phyloP scores from a whole-genome alignment of 345 rosid genomes.

The Boechera retrofracta region DNA sequence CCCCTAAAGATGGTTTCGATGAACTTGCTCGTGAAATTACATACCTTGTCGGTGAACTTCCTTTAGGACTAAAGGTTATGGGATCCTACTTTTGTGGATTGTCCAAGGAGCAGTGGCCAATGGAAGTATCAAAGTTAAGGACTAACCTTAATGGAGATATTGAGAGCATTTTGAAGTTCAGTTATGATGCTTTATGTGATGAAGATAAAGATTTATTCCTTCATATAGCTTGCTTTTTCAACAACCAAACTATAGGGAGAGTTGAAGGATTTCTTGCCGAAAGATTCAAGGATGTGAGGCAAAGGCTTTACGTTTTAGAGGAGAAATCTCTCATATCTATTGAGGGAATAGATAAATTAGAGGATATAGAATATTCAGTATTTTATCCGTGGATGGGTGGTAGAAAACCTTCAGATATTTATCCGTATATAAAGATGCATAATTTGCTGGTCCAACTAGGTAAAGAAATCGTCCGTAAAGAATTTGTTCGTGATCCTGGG shows the following conservation, averaged over 20 bases:
- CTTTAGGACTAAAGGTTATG: constrained; percentile 43
- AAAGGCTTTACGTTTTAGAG: not conserved
- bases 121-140: constrained; percentile 17
- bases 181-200: constrained; percentile 43
- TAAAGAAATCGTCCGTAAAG: constrained; percentile 17
- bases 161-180: constrained; percentile 25
- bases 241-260: fast-evolving
- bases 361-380: no score
- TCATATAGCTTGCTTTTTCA: constrained; percentile 46
- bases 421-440: constrained; percentile 9
- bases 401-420: no score
- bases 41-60: constrained; percentile 22
- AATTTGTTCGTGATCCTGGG: not conserved
- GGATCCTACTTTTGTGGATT: constrained; percentile 24
- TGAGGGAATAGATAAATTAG: no score
- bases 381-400: no score
- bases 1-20: not conserved
- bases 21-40: constrained; percentile 8
- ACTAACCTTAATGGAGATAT: constrained; percentile 18
- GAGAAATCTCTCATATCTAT: constrained; percentile 37
- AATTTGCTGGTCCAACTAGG: constrained; percentile 42
- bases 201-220: constrained; percentile 40
- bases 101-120: constrained; percentile 20
- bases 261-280: not conserved
- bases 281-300: not conserved